Conservation (phyloP, 345 rosid species). For the Sonneratia alba region DNA sequence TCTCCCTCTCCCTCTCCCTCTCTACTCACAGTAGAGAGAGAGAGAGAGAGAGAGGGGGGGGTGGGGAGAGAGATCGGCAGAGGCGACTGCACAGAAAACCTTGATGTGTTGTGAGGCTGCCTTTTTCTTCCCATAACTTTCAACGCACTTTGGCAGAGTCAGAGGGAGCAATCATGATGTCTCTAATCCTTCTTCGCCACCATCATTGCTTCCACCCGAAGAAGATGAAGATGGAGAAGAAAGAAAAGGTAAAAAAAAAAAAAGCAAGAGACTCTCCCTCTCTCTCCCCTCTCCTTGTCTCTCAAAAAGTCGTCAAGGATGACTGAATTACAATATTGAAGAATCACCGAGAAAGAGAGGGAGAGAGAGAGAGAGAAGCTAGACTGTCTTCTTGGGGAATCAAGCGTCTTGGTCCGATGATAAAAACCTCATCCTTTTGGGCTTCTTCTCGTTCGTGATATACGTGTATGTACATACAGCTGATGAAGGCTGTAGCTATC, state of each 20-base stretch:
- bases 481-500: no score
- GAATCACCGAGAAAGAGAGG: not conserved
- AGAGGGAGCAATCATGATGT: conserved; percentile 2
- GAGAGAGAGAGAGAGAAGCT: not conserved
- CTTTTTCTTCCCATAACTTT: not conserved
- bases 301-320: not conserved
- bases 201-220: conserved; percentile 3
- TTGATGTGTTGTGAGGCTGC: not conserved
- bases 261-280: not conserved
- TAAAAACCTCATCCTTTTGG: not conserved
- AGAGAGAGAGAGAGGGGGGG: not conserved
- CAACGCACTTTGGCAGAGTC: not conserved
- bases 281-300: conserved; percentile 2
- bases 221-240: not conserved
- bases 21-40: no score
- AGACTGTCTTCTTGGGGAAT: conserved; percentile 16
- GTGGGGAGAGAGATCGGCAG: not conserved
- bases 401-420: conserved; percentile 32
- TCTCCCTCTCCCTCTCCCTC: conserved; percentile 6
- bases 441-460: not conserved
- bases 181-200: not conserved
- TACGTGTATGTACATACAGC: no score
- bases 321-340: not conserved
- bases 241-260: not conserved
- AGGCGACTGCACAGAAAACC: not conserved